Percentiles rank a stretch among this genome's conserved stretches.
Evolutionary conservation across 345 rosid genomes (phyloP).

Genomic region (Heritiera littoralis): DNA sequence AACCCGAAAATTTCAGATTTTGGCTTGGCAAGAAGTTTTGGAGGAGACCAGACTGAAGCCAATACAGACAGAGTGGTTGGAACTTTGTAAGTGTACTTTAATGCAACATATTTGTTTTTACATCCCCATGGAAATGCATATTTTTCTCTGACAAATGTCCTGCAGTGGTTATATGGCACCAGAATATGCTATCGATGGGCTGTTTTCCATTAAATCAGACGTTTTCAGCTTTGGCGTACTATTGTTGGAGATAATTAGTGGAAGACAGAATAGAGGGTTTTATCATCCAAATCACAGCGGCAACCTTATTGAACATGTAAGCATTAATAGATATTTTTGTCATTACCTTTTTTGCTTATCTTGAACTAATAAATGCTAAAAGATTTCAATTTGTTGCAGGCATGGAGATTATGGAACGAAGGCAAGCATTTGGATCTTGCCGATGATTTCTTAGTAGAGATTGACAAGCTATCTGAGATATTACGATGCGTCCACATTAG

Average conservation of each 20-base stretch:
- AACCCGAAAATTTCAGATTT: slow-evolving; percentile 43
- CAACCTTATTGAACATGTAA: slow-evolving; percentile 20
- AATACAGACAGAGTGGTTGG: slow-evolving; percentile 24
- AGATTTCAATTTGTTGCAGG: slow-evolving; percentile 22
- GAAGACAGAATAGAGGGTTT: slow-evolving; percentile 23
- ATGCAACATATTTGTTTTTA: background rate
- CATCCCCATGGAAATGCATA: background rate
- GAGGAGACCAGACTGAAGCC: slow-evolving; percentile 22
- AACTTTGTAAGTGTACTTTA: slow-evolving; percentile 14
- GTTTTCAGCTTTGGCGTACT: slow-evolving; percentile 18
- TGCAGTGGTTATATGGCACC: slow-evolving; percentile 24
- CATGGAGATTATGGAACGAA: slow-evolving; percentile 45
- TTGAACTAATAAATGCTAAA: slow-evolving; percentile 34
- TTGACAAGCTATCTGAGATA: slow-evolving; percentile 24
- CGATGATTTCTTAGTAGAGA: slow-evolving; percentile 26
- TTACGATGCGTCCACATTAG: slow-evolving; percentile 45
- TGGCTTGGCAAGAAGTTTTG: slow-evolving; percentile 22
- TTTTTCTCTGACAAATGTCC: background rate
- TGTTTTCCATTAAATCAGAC: slow-evolving; percentile 2
- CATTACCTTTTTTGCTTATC: background rate
- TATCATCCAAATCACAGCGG: background rate
- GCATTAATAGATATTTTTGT: background rate
- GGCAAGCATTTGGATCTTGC: slow-evolving; percentile 37
- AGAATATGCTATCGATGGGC: slow-evolving; percentile 19
- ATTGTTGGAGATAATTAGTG: slow-evolving; percentile 18